Conservation (phyloP, 1,284 basidiomycete species). For the Cryptococcus depauperatus region DNA sequence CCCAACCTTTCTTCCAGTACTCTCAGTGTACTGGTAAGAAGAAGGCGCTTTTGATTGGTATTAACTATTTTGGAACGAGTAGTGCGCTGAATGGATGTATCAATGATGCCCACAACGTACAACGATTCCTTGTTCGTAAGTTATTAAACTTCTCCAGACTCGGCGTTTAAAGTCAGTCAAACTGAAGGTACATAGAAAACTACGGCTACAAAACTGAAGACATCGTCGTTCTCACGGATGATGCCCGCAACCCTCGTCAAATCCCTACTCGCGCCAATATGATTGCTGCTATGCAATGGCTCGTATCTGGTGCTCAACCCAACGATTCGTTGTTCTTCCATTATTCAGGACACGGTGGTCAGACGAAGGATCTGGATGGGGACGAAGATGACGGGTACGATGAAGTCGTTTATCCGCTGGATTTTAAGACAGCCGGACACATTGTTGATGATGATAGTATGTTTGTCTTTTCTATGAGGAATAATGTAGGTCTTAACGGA, state of each 20-base stretch:
- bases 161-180: no score
- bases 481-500: background rate
- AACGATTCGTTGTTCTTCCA: conserved; percentile 92
- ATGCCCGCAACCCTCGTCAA: conserved; percentile 55
- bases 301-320: conserved; percentile 64
- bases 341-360: conserved; percentile 68
- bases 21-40: conserved; percentile 73
- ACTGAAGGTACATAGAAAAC: conserved; percentile 28
- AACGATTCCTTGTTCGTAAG: conserved; percentile 60
- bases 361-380: conserved; percentile 61
- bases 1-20: conserved; percentile 67
- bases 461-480: background rate
- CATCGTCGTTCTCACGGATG: conserved; percentile 81
- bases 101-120: conserved; percentile 75
- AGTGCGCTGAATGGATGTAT: conserved; percentile 59
- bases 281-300: conserved; percentile 79
- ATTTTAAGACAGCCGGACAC: conserved; percentile 62
- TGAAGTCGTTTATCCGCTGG: conserved; percentile 73
- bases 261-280: conserved; percentile 75
- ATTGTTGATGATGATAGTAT: conserved; percentile 61
- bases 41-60: conserved; percentile 57
- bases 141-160: background rate
- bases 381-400: conserved; percentile 42
- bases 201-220: conserved; percentile 69
- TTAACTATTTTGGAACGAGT: conserved; percentile 39